Evolutionary conservation across 768 basidiomycete genomes (phyloP).

Genomic region (Boletus pseudo-olivaceus): DNA sequence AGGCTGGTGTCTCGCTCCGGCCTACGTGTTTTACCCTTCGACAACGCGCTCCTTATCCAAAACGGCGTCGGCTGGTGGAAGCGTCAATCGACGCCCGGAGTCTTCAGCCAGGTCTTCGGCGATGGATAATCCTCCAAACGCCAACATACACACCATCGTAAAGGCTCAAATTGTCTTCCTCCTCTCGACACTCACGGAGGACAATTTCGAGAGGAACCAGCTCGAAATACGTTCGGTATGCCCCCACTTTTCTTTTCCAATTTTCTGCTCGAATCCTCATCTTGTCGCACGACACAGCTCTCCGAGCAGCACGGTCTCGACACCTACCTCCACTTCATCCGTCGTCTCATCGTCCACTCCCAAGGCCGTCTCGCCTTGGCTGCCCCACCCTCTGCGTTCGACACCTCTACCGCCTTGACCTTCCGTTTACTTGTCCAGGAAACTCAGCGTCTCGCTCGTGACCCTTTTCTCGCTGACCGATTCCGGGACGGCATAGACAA

Average conservation of each 20-base stretch:
- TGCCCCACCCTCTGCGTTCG: conserved; percentile 60
- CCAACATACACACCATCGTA: conserved; percentile 89
- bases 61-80: conserved; percentile 72
- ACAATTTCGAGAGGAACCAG: conserved; percentile 93
- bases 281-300: conserved; percentile 51
- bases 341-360: conserved; percentile 88
- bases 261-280: conserved; percentile 10
- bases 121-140: conserved; percentile 82
- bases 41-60: conserved; percentile 35
- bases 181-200: conserved; percentile 92
- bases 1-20: conserved; percentile 33
- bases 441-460: conserved; percentile 82
- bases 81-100: conserved; percentile 66
- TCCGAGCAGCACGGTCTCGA: conserved; percentile 96
- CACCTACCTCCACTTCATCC: conserved; percentile 96
- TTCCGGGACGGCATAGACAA: conserved; percentile 89
- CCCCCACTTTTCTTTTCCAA: conserved; percentile 20
- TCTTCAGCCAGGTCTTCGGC: conserved; percentile 73
- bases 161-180: conserved; percentile 98
- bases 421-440: conserved; percentile 87
- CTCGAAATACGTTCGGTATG: conserved; percentile 92
- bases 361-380: conserved; percentile 64
- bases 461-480: conserved; percentile 86
- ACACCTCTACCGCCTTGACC: conserved; percentile 73
- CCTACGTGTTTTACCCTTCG: conserved; percentile 34